phyloP scores from a whole-genome alignment of 2,329 filamentous ascomycete genomes.

The Alternaria arborescens region DNA sequence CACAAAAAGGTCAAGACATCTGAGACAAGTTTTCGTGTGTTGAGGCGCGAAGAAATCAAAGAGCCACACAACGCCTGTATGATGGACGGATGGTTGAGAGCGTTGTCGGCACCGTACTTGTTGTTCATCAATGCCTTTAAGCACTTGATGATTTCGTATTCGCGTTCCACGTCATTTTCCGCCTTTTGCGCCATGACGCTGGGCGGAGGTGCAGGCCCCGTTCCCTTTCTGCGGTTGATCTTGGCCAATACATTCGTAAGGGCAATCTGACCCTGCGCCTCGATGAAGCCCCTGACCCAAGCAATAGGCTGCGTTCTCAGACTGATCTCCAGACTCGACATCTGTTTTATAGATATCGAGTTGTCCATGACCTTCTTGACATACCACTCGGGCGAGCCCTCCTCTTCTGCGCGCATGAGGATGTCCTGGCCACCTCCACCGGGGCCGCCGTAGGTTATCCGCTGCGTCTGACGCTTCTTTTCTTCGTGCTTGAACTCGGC shows the following conservation, averaged over 20 bases:
- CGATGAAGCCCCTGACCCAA: constrained; percentile 96
- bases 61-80: constrained; percentile 87
- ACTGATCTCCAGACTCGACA: constrained; percentile 93
- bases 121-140: constrained; percentile 99
- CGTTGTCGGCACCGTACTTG: constrained; percentile 97
- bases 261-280: constrained; percentile 96
- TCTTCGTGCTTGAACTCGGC: constrained; percentile 95
- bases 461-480: constrained; percentile 79
- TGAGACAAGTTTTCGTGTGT: constrained; percentile 92
- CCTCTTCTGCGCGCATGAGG: constrained; percentile 84
- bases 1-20: constrained; percentile 96
- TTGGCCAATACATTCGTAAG: constrained; percentile 92
- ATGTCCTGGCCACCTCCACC: constrained; percentile 62
- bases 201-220: constrained; percentile 72
- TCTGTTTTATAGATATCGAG: constrained; percentile 86
- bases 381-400: constrained; percentile 97
- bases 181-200: constrained; percentile 58
- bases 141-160: constrained; percentile 98
- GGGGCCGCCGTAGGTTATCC: constrained; percentile 65
- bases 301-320: constrained; percentile 93
- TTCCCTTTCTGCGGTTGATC: constrained; percentile 85
- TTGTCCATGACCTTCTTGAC: constrained; percentile 97
- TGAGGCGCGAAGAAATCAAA: constrained; percentile 85
- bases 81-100: constrained; percentile 86
- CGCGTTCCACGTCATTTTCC: constrained; percentile 85